These are phyloP conservation scores for Penicillium oxalicum DNA, from an alignment of 2,329 filamentous ascomycete genomes.

Conservation along the genomic window DNA sequence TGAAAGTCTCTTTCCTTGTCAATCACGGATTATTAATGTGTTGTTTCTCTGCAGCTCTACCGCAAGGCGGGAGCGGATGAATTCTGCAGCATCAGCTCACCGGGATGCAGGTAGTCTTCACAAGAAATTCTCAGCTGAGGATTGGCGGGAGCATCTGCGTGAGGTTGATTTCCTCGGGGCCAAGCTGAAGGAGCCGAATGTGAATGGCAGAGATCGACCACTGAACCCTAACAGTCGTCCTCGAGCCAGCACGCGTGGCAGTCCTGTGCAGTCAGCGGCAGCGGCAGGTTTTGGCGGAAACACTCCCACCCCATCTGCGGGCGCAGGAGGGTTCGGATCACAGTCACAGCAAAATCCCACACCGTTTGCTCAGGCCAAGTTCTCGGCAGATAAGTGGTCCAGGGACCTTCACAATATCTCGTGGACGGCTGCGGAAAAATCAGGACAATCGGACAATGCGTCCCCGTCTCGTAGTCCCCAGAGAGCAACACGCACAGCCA, in stretches of 20 bases:
- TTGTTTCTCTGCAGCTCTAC: conserved; percentile 6
- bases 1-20: no score
- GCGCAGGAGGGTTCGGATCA: conserved; percentile 3
- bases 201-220: conserved; percentile 13
- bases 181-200: conserved; percentile 20
- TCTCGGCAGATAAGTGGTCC: conserved; percentile 36
- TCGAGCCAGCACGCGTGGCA: conserved; percentile 19
- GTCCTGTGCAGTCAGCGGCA: conserved; percentile 14
- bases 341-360: conserved; percentile 22
- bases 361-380: conserved; percentile 31
- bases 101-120: conserved; percentile 31
- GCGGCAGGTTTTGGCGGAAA: conserved; percentile 17
- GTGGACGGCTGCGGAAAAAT: conserved; percentile 26
- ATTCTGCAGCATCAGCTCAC: conserved; percentile 25
- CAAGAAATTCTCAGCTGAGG: conserved; percentile 38
- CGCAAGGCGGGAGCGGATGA: neutral
- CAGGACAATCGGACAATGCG: conserved; percentile 22
- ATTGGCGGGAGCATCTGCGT: conserved; percentile 36
- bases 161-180: conserved; percentile 34
- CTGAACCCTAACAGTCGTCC: conserved; percentile 16
- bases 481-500: conserved; percentile 25
- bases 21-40: neutral
- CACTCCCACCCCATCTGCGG: conserved; percentile 12
- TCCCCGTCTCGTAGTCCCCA: conserved; percentile 30
- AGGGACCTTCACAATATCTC: conserved; percentile 32